These are phyloP conservation scores for Gossypium mustelinum DNA, from an alignment of 345 rosid genomes.

Conservation along the genomic window DNA sequence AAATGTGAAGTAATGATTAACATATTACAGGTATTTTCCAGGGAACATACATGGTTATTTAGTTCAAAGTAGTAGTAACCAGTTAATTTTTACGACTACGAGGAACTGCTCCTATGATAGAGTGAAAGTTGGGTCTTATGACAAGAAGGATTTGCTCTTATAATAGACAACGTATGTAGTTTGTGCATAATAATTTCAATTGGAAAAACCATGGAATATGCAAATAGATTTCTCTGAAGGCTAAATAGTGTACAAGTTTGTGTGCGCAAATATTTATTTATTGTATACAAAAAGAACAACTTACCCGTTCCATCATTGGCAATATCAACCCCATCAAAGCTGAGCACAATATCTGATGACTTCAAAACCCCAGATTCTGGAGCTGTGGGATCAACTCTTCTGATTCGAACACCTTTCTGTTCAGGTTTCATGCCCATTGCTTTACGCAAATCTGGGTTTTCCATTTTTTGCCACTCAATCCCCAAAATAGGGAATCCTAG, in stretches of 20 bases:
- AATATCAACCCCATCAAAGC: conserved; percentile 67
- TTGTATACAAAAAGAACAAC: neutral
- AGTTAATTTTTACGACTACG: neutral
- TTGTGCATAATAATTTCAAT: neutral
- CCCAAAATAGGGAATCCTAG: conserved; percentile 71
- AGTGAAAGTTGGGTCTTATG: neutral
- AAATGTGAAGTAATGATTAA: neutral
- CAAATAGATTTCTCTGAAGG: neutral
- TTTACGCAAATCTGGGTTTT: conserved; percentile 61
- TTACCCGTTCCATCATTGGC: conserved; percentile 76
- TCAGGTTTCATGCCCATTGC: conserved; percentile 58
- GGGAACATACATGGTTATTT: neutral
- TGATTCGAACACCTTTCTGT: conserved; percentile 65
- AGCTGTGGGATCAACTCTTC: conserved; percentile 61
- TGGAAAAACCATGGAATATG: neutral
- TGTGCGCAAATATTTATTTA: neutral
- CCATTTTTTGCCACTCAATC: conserved; percentile 81
- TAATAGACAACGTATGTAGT: neutral
- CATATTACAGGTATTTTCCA: neutral
- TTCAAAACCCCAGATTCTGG: conserved; percentile 50
- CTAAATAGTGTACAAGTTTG: neutral
- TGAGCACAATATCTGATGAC: conserved; percentile 60
- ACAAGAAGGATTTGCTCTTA: neutral
- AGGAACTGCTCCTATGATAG: neutral
- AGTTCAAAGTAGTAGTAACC: neutral